phyloP scores from a whole-genome alignment of 2,329 filamentous ascomycete genomes.

The Stachybotrys echinatus region DNA sequence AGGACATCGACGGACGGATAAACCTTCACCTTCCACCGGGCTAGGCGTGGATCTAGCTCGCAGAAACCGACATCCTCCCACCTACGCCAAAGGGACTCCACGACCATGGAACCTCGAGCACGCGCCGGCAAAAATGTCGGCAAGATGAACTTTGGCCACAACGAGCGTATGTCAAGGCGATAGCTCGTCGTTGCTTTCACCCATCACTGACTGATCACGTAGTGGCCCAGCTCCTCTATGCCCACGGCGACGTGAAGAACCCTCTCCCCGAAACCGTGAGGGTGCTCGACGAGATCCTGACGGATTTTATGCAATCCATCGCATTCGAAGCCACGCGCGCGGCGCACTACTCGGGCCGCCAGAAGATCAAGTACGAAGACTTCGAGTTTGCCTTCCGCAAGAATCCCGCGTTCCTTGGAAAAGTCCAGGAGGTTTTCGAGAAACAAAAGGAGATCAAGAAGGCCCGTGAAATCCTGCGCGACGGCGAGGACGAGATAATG shows the following conservation, averaged over 20 bases:
- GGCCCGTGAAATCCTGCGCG: constrained; percentile 69
- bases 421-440: constrained; percentile 83
- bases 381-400: constrained; percentile 90
- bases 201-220: constrained; percentile 1
- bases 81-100: background rate
- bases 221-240: constrained; percentile 70
- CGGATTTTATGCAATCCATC: constrained; percentile 92
- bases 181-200: background rate
- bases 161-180: constrained; percentile 68
- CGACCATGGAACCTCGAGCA: constrained; percentile 68
- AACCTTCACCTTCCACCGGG: too few relatives aligned
- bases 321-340: constrained; percentile 84
- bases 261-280: constrained; percentile 81
- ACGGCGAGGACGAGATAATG: constrained; percentile 57
- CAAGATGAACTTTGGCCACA: constrained; percentile 72
- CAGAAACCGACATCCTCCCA: too few relatives aligned
- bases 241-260: constrained; percentile 71
- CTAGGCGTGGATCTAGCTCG: too few relatives aligned
- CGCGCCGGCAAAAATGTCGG: constrained; percentile 75
- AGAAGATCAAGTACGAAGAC: constrained; percentile 98
- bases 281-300: constrained; percentile 89
- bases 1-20: too few relatives aligned
- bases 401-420: constrained; percentile 79
- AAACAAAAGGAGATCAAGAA: constrained; percentile 84
- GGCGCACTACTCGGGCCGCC: constrained; percentile 79